Percentiles rank a stretch among this genome's conserved stretches.
phyloP scores from a whole-genome alignment of 83 land plant species.

The Diphasiastrum complanatum region DNA sequence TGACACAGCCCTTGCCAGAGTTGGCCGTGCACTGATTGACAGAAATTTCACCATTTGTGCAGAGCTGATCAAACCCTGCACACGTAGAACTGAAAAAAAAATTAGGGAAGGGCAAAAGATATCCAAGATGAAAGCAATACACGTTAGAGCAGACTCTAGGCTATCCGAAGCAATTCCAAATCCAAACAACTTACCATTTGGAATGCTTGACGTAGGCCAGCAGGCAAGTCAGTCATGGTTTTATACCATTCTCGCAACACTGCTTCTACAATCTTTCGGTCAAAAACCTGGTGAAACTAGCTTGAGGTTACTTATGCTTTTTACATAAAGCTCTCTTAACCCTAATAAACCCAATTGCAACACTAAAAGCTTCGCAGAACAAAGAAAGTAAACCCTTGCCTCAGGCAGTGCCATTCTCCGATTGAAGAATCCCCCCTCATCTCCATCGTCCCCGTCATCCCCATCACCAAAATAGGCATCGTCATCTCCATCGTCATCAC shows the following conservation, averaged over 20 bases:
- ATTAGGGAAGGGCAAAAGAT: background rate
- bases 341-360: background rate
- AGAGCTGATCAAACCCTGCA: constrained; percentile 86
- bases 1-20: constrained; percentile 54
- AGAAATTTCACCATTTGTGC: constrained; percentile 80
- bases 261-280: constrained; percentile 83
- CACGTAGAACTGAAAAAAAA: background rate
- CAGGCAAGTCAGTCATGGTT: constrained; percentile 80
- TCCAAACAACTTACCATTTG: constrained; percentile 52
- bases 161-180: background rate
- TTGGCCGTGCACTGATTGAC: constrained; percentile 79
- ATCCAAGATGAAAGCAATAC: background rate
- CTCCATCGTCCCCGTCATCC: constrained; percentile 88
- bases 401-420: constrained; percentile 62
- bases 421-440: constrained; percentile 80
- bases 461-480: constrained; percentile 91
- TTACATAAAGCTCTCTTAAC: background rate
- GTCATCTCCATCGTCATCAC: constrained; percentile 95
- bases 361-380: background rate
- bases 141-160: constrained; percentile 6
- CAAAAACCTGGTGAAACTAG: constrained; percentile 56
- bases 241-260: constrained; percentile 85
- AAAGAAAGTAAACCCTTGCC: constrained; percentile 33
- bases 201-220: constrained; percentile 85
- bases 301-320: background rate